Evolutionary conservation across 2,329 filamentous ascomycete genomes (phyloP).

Genomic region (Aspergillus fijiensis): DNA sequence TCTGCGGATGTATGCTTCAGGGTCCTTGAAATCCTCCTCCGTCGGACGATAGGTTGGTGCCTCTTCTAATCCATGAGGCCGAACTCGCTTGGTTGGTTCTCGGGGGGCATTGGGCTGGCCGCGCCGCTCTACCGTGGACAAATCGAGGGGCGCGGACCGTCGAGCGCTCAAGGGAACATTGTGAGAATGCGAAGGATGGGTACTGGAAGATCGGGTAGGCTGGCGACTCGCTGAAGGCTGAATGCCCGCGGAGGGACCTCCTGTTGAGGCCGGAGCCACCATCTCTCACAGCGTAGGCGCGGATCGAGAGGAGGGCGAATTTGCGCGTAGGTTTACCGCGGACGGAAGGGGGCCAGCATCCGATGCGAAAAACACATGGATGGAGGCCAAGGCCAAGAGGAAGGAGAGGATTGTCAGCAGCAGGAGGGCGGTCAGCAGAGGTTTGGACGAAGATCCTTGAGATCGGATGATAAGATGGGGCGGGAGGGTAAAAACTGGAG

Average conservation of each 20-base stretch:
- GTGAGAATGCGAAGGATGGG: conserved; percentile 46
- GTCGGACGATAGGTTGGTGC: conserved; percentile 89
- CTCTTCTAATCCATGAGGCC: conserved; percentile 82
- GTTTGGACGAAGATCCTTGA: conserved; percentile 16
- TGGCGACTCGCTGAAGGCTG: conserved; percentile 36
- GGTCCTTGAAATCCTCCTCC: conserved; percentile 91
- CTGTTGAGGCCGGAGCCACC: conserved; percentile 48
- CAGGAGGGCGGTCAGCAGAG: conserved; percentile 7
- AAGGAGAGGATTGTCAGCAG: conserved; percentile 15
- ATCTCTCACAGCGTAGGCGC: conserved; percentile 34
- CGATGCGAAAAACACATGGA: conserved; percentile 39
- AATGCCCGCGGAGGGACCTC: conserved; percentile 35
- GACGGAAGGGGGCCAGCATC: conserved; percentile 27
- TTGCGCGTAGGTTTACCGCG: conserved; percentile 31
- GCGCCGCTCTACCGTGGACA: conserved; percentile 87
- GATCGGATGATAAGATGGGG: conserved; percentile 11
- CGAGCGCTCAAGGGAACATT: conserved; percentile 64
- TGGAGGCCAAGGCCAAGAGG: conserved; percentile 19
- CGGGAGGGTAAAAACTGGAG: conserved; percentile 3
- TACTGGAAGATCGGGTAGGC: conserved; percentile 43
- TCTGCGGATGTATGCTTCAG: conserved; percentile 88
- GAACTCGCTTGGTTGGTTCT: conserved; percentile 72
- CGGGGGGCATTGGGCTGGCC: conserved; percentile 75
- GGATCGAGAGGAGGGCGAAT: conserved; percentile 14
- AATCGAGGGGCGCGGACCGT: conserved; percentile 69